phyloP scores from a whole-genome alignment of 73 alveolate genomes.

The Paramecium sonneborni region DNA sequence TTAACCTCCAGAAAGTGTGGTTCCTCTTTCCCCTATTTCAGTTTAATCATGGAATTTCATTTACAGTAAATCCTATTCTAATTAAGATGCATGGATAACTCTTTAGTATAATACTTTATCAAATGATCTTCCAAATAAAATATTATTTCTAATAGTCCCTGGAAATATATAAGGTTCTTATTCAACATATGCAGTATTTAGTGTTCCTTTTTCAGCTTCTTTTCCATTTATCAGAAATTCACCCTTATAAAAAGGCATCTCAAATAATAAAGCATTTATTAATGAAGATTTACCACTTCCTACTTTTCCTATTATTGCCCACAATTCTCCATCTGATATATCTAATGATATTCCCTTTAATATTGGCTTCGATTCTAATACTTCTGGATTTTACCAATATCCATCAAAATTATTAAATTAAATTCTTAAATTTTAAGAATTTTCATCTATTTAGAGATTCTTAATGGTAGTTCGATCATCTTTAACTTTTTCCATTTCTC shows the following conservation, averaged over 20 bases:
- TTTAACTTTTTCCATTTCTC: background rate
- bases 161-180: constrained; percentile 91
- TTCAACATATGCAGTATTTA: constrained; percentile 73
- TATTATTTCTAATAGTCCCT: constrained; percentile 89
- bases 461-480: background rate
- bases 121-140: constrained; percentile 79
- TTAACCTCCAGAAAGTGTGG: constrained; percentile 85
- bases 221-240: background rate
- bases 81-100: constrained; percentile 81
- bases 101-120: constrained; percentile 76
- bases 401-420: background rate
- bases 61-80: constrained; percentile 84
- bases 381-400: background rate
- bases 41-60: constrained; percentile 85
- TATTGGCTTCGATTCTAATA: constrained; percentile 37
- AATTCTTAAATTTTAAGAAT: background rate
- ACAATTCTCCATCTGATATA: constrained; percentile 84
- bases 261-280: constrained; percentile 75
- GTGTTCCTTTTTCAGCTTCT: background rate
- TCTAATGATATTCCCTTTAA: constrained; percentile 74
- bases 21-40: constrained; percentile 92
- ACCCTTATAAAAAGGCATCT: constrained; percentile 62
- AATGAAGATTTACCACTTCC: constrained; percentile 88
- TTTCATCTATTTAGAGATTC: background rate
- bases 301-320: constrained; percentile 91